Base-by-base conservation (phyloP, 495 filamentous ascomycete genomes). In the Letharia columbiana region DNA sequence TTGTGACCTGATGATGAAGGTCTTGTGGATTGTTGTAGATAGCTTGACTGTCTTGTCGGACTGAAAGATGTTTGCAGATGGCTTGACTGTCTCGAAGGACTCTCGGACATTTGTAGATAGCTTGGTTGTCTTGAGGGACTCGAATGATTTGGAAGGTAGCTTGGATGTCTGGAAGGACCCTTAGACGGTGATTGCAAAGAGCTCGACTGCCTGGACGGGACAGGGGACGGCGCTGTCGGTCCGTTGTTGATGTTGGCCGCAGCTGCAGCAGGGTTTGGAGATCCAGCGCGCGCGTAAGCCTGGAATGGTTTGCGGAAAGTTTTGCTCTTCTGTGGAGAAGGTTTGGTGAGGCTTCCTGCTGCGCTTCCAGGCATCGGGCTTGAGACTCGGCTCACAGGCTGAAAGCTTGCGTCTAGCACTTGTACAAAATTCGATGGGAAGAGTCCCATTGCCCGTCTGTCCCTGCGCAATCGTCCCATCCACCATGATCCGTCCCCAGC, bases 401-500 rank as follows among this genome's bases (percentile, higher is more conserved):
- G 86, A 74, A 96, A 96, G 72, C 83, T 82, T 61, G 95, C 89
- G 58, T 89, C 86, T 50, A 98, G 80, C 6, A 98, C 84, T 71
- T 95, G 86, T 67, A 98, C 94, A 74, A 97, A 98, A 75, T 98
- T 98, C 54, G 92, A 97, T 3, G 94, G 94, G 71, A 98, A 98
- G 31, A 94, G 77, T 57, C 94, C 94, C 69, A 96, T 85, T 70
- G 92, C 91, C 66, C 90, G 83, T 73, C 87, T 86, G 74, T 98
- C 94, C 65, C 95, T 84, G 68, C 85, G 86, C 73, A 98, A 74
- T 59, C 93, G 86, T 37, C 94, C 94, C 78, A 90, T 96, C 94
- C 94, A 98, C 95, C 94, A 98, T 62, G 89, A 89, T 39, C 95
- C 95, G 77, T 98, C 94, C 62, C 94, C 94, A 4, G 94, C 94